These are phyloP conservation scores for Diplosphaera chodatii DNA, from an alignment of 139 green algal genomes.

Conservation along the genomic window DNA sequence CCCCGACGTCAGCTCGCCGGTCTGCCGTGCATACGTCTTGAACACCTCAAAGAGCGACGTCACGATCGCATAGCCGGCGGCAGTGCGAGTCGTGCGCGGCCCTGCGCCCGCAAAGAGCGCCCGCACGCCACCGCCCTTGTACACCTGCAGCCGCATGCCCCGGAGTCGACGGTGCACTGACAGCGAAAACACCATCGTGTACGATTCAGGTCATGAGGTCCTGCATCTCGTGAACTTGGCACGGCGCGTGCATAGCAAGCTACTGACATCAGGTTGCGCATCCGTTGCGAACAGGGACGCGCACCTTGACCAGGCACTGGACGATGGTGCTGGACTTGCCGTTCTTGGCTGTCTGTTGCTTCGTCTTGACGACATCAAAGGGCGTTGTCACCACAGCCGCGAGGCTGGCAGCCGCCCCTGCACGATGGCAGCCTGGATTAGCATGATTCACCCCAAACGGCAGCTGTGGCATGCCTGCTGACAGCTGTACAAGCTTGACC, in stretches of 20 bases:
- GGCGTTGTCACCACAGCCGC: slow-evolving; percentile 83
- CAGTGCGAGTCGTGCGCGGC: slow-evolving; percentile 58
- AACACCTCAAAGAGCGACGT: slow-evolving; percentile 78
- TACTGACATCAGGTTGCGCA: too few species aligned
- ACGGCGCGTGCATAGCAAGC: too few species aligned
- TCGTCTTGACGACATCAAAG: slow-evolving; percentile 95
- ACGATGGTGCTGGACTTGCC: slow-evolving; percentile 24
- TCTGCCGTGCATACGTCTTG: slow-evolving; percentile 37
- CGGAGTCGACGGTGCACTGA: too few species aligned
- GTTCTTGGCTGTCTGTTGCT: slow-evolving; percentile 24
- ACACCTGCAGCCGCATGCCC: too few species aligned
- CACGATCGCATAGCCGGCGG: slow-evolving; percentile 80
- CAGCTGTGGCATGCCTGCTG: too few species aligned
- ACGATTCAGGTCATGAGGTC: too few species aligned
- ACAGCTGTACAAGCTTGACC: too few species aligned
- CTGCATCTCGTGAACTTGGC: too few species aligned
- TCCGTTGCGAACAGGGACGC: too few species aligned
- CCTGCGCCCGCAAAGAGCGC: slow-evolving; percentile 72
- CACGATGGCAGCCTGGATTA: too few species aligned
- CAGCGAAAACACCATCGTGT: too few species aligned
- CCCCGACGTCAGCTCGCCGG: background rate
- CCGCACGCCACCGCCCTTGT: slow-evolving; percentile 36
- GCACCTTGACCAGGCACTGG: background rate
- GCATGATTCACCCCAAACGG: too few species aligned
- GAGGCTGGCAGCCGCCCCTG: slow-evolving; percentile 47